phyloP scores from a whole-genome alignment of 2,329 filamentous ascomycete genomes.

The Ophiognomonia clavigignenti-juglandacearum region DNA sequence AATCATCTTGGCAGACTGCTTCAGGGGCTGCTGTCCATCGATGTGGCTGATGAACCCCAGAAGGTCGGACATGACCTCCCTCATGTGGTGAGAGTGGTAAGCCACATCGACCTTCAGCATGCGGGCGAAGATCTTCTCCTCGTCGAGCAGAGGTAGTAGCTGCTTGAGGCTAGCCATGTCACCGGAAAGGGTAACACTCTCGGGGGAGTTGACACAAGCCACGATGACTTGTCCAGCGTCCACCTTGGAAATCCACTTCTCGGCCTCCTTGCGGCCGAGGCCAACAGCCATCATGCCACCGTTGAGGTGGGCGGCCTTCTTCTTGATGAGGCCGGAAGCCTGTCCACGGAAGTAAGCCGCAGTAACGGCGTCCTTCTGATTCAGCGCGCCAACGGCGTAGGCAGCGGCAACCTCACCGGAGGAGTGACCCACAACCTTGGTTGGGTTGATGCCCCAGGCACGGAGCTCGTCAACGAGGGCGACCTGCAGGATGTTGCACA shows the following conservation, averaged over 20 bases:
- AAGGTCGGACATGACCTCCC: slow-evolving; percentile 23
- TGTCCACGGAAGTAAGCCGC: slow-evolving; percentile 13
- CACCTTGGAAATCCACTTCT: slow-evolving; percentile 6
- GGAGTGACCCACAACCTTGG: slow-evolving; percentile 27
- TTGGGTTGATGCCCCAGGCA: slow-evolving; percentile 7
- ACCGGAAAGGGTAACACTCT: slow-evolving; percentile 31
- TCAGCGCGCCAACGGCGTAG: slow-evolving; percentile 13
- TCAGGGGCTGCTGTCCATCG: slow-evolving; percentile 17
- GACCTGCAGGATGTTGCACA: slow-evolving; percentile 28
- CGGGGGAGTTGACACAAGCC: slow-evolving; percentile 19
- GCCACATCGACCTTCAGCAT: slow-evolving; percentile 17
- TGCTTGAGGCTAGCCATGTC: slow-evolving; percentile 22
- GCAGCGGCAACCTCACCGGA: slow-evolving; percentile 16
- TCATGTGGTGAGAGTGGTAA: slow-evolving; percentile 18
- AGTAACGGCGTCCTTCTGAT: slow-evolving; percentile 11
- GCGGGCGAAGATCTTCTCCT: slow-evolving; percentile 24
- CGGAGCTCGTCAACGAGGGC: slow-evolving; percentile 25
- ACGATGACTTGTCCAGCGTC: slow-evolving; percentile 9
- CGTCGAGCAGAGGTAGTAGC: slow-evolving; percentile 17
- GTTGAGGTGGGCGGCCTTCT: slow-evolving; percentile 6
- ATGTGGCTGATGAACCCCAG: slow-evolving; percentile 23
- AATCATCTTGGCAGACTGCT: slow-evolving; percentile 10
- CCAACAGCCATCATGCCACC: slow-evolving; percentile 12
- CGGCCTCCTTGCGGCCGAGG: slow-evolving; percentile 7
- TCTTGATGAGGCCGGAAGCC: slow-evolving; percentile 6